Evolutionary conservation across 805 yeast species (phyloP).

Genomic region (Candida xyloterini): DNA sequence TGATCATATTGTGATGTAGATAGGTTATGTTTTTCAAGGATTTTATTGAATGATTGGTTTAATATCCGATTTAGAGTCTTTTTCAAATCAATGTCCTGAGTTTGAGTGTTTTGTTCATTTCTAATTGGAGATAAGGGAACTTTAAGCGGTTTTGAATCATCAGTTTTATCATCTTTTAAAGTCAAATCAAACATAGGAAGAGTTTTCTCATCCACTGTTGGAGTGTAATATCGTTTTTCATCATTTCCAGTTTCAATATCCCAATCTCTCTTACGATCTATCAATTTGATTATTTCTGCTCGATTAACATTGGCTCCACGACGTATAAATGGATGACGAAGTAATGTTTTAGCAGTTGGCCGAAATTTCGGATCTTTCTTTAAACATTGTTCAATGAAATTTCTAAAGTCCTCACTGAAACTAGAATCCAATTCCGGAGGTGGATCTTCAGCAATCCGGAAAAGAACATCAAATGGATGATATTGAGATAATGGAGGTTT

Average conservation of each 20-base stretch:
- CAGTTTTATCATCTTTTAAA: conserved; percentile 1
- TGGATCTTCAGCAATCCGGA: conserved; percentile 45
- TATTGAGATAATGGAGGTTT: conserved; percentile 63
- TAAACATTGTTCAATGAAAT: conserved; percentile 68
- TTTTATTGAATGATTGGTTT: conserved; percentile 42
- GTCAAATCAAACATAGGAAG: conserved; percentile 4
- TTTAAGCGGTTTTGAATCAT: conserved; percentile 4
- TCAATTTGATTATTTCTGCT: conserved; percentile 35
- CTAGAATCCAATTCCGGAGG: conserved; percentile 42
- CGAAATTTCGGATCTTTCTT: conserved; percentile 66
- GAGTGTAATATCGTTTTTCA: conserved; percentile 31
- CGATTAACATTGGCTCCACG: conserved; percentile 36
- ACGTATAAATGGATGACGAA: conserved; percentile 61
- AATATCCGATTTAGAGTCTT: conserved; percentile 36
- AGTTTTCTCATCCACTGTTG: conserved; percentile 25
- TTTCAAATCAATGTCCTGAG: conserved; percentile 14
- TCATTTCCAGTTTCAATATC: conserved; percentile 33
- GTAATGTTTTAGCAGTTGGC: conserved; percentile 58
- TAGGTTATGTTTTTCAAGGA: conserved; percentile 47
- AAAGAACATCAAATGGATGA: conserved; percentile 55
- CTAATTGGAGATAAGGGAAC: conserved; percentile 22
- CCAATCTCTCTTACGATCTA: conserved; percentile 45
- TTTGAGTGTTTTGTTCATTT: background rate
- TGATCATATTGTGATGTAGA: conserved; percentile 52
- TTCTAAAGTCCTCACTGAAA: conserved; percentile 47